Evolutionary conservation across 306 rosid genomes (phyloP), one percentile per base, ranked within the genome.

Genomic region (Vigna angularis): DNA sequence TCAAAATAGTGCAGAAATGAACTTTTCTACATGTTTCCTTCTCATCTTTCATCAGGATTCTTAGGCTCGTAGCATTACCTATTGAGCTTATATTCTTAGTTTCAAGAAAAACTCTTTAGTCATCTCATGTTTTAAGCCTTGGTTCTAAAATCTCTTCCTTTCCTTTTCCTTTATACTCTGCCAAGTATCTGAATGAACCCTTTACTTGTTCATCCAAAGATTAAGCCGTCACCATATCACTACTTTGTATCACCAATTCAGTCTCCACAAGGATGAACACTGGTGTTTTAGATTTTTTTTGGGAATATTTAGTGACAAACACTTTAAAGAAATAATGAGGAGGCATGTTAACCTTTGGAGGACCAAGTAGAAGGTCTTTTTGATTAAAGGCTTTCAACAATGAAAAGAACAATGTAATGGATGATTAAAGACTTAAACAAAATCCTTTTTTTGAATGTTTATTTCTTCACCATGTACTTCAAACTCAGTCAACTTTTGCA

Each of bases 301-400:
- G 34, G 5, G 38, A 22, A 14, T 44, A 44, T 22, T 66, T 20
- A 18, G 3, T 17, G 18, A 34, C 45, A 17, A 50, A 5, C 2
- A 4, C 11, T 15, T 32, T 20, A 9, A 56, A 7, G 55, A 24
- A 18, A 20, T 56, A n/a, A n/a, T 42, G 8, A 28, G 3, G 10
- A 3, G 49, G 49, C 14, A 55, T 36, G 18, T 20, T 52, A 53
- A 52, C 24, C 14, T 45, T 68, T 15, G 51, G 40, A 66, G 62
- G 26, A 47, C 59, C 40, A 64, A 18, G 17, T 66, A 55, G 40
- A 77, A 42, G 75, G 14, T 78, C 11, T 44, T 13, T 24, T n/a
- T 67, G 3, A 56, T 51, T 44, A 15, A 42, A 16, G n/a, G 62
- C 15, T 30, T 55, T 71, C 74, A 63, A 44, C 55, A 11, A 55